phyloP scores from a whole-genome alignment of 805 yeast species.

The Metschnikowia peoriensis region DNA sequence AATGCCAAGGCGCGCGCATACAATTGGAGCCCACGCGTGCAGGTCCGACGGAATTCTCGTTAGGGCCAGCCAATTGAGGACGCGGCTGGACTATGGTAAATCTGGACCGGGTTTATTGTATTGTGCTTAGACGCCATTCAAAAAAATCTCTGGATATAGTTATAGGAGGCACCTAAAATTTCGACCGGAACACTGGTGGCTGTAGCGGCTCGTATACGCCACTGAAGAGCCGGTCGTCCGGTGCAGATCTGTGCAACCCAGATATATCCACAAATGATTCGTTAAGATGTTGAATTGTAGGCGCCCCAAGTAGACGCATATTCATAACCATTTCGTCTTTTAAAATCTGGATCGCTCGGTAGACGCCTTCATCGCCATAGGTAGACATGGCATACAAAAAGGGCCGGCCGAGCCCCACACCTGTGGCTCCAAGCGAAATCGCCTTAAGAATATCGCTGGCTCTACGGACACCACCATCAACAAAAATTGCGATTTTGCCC shows the following conservation, averaged over 20 bases:
- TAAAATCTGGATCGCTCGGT: constrained; percentile 58
- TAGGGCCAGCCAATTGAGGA: not conserved
- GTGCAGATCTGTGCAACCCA: constrained; percentile 43
- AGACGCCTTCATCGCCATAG: constrained; percentile 75
- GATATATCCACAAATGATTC: constrained; percentile 58
- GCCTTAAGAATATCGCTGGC: constrained; percentile 80
- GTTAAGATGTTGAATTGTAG: constrained; percentile 45
- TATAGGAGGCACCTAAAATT: constrained; percentile 3
- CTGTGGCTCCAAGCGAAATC: constrained; percentile 71
- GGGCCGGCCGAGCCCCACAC: constrained; percentile 75
- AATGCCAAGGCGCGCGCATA: not conserved
- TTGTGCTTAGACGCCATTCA: no score
- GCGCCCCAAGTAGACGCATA: constrained; percentile 66
- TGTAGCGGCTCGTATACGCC: constrained; percentile 56
- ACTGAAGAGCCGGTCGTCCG: constrained; percentile 55
- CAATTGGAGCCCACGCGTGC: not conserved
- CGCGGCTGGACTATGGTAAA: no score
- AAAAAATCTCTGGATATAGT: no score
- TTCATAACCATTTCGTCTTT: constrained; percentile 61
- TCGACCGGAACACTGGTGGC: constrained; percentile 48
- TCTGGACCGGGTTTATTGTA: no score
- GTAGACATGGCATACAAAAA: constrained; percentile 76
- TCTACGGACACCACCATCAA: constrained; percentile 78
- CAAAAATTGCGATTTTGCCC: constrained; percentile 56
- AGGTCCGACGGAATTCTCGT: not conserved